phyloP scores from a whole-genome alignment of 1,284 basidiomycete genomes.

The Heliocybe sulcata region DNA sequence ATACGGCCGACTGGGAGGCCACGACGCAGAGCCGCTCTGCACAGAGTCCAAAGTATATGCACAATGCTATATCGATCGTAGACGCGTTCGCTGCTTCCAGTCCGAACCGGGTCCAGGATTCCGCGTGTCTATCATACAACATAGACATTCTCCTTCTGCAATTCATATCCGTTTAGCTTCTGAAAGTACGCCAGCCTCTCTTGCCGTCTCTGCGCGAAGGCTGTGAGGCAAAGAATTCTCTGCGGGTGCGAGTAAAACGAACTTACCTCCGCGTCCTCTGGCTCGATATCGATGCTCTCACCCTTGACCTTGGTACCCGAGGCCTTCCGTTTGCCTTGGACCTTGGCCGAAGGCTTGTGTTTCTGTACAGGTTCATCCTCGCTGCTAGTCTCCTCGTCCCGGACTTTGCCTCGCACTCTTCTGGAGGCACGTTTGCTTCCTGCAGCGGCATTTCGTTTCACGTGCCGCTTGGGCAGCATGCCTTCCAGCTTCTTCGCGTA shows the following conservation, averaged over 20 bases:
- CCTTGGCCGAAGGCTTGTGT: neutral
- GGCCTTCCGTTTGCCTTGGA: neutral
- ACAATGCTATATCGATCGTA: too few relatives aligned
- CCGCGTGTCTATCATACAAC: neutral
- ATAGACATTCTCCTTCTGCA: conserved; percentile 1
- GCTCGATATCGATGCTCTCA: conserved; percentile 2
- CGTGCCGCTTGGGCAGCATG: neutral
- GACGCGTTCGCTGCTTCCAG: too few relatives aligned
- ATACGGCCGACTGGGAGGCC: too few relatives aligned
- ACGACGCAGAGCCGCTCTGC: too few relatives aligned
- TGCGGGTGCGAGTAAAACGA: neutral
- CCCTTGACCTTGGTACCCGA: neutral
- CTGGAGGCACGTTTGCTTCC: too few relatives aligned
- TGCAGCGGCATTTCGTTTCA: neutral
- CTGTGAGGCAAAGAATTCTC: too few relatives aligned
- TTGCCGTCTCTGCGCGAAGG: neutral
- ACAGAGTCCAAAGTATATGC: too few relatives aligned
- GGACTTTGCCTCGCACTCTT: neutral
- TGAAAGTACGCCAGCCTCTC: neutral
- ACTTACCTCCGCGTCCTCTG: neutral
- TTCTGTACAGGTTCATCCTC: neutral
- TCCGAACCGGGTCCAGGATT: too few relatives aligned
- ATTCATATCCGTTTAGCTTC: neutral
- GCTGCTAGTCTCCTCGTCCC: neutral
- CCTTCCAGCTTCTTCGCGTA: neutral